These are phyloP conservation scores for Musa troglodytarum DNA, from an alignment of 176 grass and related monocot species.

Conservation along the genomic window DNA sequence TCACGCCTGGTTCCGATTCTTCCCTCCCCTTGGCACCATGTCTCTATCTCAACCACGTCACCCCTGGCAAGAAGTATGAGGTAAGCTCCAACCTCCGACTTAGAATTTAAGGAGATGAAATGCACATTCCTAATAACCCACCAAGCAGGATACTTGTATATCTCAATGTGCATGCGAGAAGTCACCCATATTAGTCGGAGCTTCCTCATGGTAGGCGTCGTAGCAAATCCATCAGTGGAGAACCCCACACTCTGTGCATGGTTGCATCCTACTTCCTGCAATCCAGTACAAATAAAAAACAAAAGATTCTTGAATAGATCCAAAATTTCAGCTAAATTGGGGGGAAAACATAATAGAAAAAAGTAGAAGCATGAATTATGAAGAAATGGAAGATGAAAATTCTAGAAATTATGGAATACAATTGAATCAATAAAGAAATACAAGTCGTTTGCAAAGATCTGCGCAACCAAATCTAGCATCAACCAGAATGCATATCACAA, in stretches of 20 bases:
- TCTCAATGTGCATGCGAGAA: slow-evolving; percentile 94
- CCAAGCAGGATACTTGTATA: slow-evolving; percentile 95
- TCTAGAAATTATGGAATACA: no score
- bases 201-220: slow-evolving; percentile 84
- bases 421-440: no score
- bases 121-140: slow-evolving; percentile 7
- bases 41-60: slow-evolving; percentile 94
- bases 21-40: slow-evolving; percentile 96
- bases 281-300: background rate
- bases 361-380: background rate
- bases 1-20: slow-evolving; percentile 86
- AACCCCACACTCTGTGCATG: slow-evolving; percentile 92
- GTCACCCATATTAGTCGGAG: slow-evolving; percentile 96
- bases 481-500: no score
- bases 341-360: background rate
- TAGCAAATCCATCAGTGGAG: slow-evolving; percentile 96
- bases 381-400: background rate
- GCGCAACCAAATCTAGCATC: no score
- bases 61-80: slow-evolving; percentile 38
- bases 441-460: no score
- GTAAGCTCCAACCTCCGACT: background rate
- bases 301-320: background rate
- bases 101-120: background rate
- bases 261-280: slow-evolving; percentile 93
- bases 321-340: background rate